Conservation (phyloP, 257 asterid species). For the Solanum chaucha region DNA sequence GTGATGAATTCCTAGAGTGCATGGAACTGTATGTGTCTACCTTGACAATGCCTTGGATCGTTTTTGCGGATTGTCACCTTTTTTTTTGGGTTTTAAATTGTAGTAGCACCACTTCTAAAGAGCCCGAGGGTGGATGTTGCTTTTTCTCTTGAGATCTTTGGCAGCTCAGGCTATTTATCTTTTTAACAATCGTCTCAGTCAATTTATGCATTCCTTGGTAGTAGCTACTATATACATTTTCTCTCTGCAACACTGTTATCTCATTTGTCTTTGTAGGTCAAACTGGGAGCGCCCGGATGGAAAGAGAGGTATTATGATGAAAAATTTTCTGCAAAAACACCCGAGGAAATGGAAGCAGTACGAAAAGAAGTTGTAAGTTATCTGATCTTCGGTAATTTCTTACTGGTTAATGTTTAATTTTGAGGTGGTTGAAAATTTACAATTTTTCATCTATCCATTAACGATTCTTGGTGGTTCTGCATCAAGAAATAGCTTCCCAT, state of each 20-base stretch:
- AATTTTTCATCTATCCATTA: neutral
- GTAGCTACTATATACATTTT: neutral
- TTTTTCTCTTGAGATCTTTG: neutral
- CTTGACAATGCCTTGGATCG: neutral
- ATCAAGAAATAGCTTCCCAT: neutral
- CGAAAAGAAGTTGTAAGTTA: slow-evolving; percentile 33
- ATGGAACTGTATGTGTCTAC: neutral
- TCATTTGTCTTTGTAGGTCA: slow-evolving; percentile 23
- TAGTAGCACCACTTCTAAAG: neutral
- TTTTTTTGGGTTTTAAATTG: neutral
- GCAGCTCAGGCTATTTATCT: neutral
- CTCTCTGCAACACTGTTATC: neutral
- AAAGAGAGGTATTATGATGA: slow-evolving; percentile 36
- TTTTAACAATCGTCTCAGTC: neutral
- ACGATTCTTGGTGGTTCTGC: neutral
- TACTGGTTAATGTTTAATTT: neutral
- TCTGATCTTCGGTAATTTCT: neutral
- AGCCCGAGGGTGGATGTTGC: neutral
- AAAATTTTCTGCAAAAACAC: slow-evolving; percentile 29
- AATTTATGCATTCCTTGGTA: neutral
- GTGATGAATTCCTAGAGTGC: neutral
- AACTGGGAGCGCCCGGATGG: slow-evolving; percentile 35
- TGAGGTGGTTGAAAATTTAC: neutral
- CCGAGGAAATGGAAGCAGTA: slow-evolving; percentile 20
- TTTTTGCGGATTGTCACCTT: neutral